Conservation (phyloP, 805 yeast species). For the Pichia deserticola region DNA sequence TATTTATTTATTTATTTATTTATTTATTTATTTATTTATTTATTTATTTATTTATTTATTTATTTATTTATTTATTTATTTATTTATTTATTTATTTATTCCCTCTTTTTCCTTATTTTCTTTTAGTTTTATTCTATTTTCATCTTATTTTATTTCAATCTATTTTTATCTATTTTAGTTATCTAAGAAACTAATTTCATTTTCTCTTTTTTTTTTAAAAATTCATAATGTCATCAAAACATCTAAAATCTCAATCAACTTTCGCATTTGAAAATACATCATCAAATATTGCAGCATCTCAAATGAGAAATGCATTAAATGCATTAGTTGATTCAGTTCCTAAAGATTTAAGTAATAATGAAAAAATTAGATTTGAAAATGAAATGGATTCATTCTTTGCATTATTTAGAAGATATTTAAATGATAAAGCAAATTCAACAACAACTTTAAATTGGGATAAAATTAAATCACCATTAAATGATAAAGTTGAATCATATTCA, state of each 20-base stretch:
- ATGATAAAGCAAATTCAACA: slow-evolving; percentile 82
- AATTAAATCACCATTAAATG: slow-evolving; percentile 82
- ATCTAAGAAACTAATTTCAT: no score
- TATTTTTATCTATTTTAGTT: no score
- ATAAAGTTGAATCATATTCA: slow-evolving; percentile 80
- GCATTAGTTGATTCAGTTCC: slow-evolving; percentile 75
- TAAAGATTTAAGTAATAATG: slow-evolving; percentile 29
- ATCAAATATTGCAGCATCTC: slow-evolving; percentile 92
- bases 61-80: no score
- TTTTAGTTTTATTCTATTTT: no score
- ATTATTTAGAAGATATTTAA: slow-evolving; percentile 82
- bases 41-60: no score
- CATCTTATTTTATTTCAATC: no score
- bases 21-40: no score
- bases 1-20: no score
- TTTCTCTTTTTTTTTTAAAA: no score
- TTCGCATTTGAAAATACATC: slow-evolving; percentile 93
- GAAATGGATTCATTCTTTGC: slow-evolving; percentile 95
- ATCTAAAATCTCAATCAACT: slow-evolving; percentile 63
- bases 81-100: no score
- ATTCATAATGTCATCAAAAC: slow-evolving; percentile 32
- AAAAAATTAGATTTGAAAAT: slow-evolving; percentile 59
- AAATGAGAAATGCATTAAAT: slow-evolving; percentile 95
- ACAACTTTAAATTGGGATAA: slow-evolving; percentile 88
- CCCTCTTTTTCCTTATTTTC: no score